Base-by-base conservation (phyloP, 768 basidiomycete species). In the Boletellus emodensis region DNA sequence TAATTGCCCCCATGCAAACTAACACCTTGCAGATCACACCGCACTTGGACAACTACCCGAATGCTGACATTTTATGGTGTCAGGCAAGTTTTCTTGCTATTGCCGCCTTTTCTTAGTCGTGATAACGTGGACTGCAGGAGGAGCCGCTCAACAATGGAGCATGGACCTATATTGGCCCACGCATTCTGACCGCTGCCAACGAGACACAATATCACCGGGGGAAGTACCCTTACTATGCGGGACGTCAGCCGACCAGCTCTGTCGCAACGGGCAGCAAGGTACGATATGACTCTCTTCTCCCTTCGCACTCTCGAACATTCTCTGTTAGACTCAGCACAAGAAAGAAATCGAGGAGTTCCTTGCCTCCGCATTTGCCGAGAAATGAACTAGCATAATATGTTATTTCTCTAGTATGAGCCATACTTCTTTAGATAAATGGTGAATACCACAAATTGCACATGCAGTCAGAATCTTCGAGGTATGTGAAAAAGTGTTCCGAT, bases 61-160 rank as follows among this genome's bases (percentile, higher is more conserved):
- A 98, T 66, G 93, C 95, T 33, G 87, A 88, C 57, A 67, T 95
- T 35, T 75, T 93, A 40, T 97, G 95, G 94, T 91, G 88, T 63
- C 94, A 96, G 75, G 84, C 81, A 65, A 48, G 5, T 1, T 22
- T 8, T 9, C 35, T 26, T 26, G 24, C n/a, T 37, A 3, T 11
- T 4, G 1, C 15, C 28, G 9, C 1, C 14, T 5, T 39, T 40
- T 22, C 40, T 24, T 6, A n/a, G 20, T 36, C 18, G 14, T 39
- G 37, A 40, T 52, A 46, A 43, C 53, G 17, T 44, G 56, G 13
- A 46, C 35, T 60, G 44, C 63, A 84, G 79, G 94, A 96, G 72
- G 93, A 97, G 70, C 95, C 96, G 14, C 73, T 98, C 58, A 99
- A 99, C 77, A 94, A 93, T 62, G 96, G 96, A 58, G 85, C 92